Base-by-base conservation (phyloP, 176 grass and related monocot genomes). In the Ensete ventricosum region DNA sequence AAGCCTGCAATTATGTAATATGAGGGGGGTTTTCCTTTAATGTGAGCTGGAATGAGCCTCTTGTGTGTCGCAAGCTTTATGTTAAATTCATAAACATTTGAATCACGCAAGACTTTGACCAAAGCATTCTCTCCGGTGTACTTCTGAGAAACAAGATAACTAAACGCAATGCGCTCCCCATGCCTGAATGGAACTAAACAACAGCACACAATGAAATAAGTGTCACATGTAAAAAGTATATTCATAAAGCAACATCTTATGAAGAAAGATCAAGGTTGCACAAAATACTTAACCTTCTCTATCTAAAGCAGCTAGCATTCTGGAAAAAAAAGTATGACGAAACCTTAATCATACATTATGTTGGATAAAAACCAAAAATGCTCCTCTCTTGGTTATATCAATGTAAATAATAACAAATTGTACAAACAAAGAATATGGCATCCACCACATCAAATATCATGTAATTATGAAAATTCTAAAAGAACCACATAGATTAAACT, bases 1-100 rank as follows among this genome's bases (percentile, higher is more conserved):
- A 99, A 91, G 62, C 95, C 95, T 79, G 88, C 95, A 82, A 99
- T 88, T 80, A 99, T 99, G 73, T 94, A 99, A 87, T 99, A 99
- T 77, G 95, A 94, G 2, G 95, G 95, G 43, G 88, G 86, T 21
- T 66, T 89, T 70, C 95, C 95, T 78, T 84, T 99, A 76, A 94
- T 91, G 83, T 99, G 95, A 75, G 90, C 88, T 59, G 88, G 84
- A 83, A 99, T 85, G 63, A 99, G 84, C 68, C 91, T 94, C 85
- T 89, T 94, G 60, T 99, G 95, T 78, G 81, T 89, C 27, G 86
- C 88, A 22, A 99, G 78, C 72, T 99, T 99, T 85, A 99, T 87
- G 73, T 85, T 85, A 76, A 89, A 99, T 84, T 94, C 86, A 76
- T 76, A 81, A 76, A 99, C 67, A 86, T 91, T 87, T 9, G 86